Evolutionary conservation across 371 early-diverging fungal species (phyloP).

Genomic region (Apophysomyces variabilis): DNA sequence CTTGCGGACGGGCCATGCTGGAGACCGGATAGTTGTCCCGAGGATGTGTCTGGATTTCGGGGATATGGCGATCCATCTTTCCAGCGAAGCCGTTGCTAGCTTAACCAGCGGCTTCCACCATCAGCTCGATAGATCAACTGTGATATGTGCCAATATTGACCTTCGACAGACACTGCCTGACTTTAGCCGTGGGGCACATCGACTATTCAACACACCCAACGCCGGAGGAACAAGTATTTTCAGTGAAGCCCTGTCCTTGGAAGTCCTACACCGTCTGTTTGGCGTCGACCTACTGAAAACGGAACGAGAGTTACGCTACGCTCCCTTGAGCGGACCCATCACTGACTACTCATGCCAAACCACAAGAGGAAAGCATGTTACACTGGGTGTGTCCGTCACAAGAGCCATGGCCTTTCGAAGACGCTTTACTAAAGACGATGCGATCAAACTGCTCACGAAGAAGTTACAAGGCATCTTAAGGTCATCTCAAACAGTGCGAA

Average conservation of each 20-base stretch:
- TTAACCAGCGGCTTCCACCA: background rate
- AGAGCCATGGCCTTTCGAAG: slow-evolving; percentile 53
- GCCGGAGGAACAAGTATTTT: slow-evolving; percentile 57
- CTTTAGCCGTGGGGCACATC: slow-evolving; percentile 18
- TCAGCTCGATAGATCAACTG: background rate
- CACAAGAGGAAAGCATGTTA: background rate
- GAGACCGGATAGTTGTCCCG: background rate
- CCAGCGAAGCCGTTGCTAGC: background rate
- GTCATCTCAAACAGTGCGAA: slow-evolving; percentile 42
- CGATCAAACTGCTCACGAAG: slow-evolving; percentile 43
- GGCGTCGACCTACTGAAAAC: slow-evolving; percentile 52
- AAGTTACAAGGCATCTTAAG: slow-evolving; percentile 48
- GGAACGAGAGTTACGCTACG: slow-evolving; percentile 58
- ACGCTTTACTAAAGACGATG: slow-evolving; percentile 43
- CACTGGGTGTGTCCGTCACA: slow-evolving; percentile 61
- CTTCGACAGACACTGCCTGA: background rate
- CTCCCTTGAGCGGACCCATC: slow-evolving; percentile 49
- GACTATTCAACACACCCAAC: slow-evolving; percentile 48
- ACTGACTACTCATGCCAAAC: slow-evolving; percentile 55
- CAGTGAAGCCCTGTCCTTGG: slow-evolving; percentile 61
- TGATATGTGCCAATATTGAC: background rate
- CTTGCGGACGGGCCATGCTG: background rate
- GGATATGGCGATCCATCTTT: background rate
- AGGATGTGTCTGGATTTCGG: slow-evolving; percentile 2
- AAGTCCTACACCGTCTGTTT: slow-evolving; percentile 53